Evolutionary conservation across 768 basidiomycete genomes (phyloP).

Genomic region (Macrolepiota fuliginosa): DNA sequence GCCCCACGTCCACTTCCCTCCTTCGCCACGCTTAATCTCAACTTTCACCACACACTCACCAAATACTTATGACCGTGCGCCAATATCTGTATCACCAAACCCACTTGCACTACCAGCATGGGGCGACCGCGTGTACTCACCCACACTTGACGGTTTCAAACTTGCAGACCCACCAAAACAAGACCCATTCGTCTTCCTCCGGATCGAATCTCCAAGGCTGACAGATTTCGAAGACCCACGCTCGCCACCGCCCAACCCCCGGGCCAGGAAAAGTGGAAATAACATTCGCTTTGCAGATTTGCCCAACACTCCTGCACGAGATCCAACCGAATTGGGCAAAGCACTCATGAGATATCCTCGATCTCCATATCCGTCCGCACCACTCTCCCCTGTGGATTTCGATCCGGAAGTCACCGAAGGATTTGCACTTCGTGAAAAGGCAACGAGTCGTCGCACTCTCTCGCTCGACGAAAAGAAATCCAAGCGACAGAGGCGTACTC

Average conservation of each 20-base stretch:
- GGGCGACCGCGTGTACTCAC: slow-evolving; percentile 44
- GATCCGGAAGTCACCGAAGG: slow-evolving; percentile 10
- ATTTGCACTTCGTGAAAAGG: neutral
- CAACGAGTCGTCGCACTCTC: slow-evolving; percentile 14
- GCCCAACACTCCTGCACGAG: slow-evolving; percentile 18
- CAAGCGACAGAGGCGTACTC: slow-evolving; percentile 20
- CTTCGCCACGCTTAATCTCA: slow-evolving; percentile 53
- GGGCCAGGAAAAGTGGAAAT: slow-evolving; percentile 15
- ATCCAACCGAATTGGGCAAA: slow-evolving; percentile 23
- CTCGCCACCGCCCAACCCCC: slow-evolving; percentile 29
- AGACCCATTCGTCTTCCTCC: slow-evolving; percentile 7
- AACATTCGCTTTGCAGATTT: slow-evolving; percentile 24
- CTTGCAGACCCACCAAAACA: slow-evolving; percentile 30
- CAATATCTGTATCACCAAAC: slow-evolving; percentile 60
- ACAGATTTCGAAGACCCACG: slow-evolving; percentile 35
- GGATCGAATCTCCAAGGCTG: slow-evolving; percentile 23
- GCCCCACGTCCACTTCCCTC: slow-evolving; percentile 66
- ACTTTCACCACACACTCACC: slow-evolving; percentile 59
- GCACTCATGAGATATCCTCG: slow-evolving; percentile 35
- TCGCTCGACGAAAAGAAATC: slow-evolving; percentile 18
- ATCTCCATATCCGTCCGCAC: slow-evolving; percentile 40
- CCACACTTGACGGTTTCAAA: slow-evolving; percentile 32
- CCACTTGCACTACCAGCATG: slow-evolving; percentile 52
- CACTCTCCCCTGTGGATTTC: slow-evolving; percentile 21
- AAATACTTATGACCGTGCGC: slow-evolving; percentile 59